Evolutionary conservation across 202 grass and related monocot genomes (phyloP).

Genomic region (Schoenoplectus tabernaemontani): DNA sequence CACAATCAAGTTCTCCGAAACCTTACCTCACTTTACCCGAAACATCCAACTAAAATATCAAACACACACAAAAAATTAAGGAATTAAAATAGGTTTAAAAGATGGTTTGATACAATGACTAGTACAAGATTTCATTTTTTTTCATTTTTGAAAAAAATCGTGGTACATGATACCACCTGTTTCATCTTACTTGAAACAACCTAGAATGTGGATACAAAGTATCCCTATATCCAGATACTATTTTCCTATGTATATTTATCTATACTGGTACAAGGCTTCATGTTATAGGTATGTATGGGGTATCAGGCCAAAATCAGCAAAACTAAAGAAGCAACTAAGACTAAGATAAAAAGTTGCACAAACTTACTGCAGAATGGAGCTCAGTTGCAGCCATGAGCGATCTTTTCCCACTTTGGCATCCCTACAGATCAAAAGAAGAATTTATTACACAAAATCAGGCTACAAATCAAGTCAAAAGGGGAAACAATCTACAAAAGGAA

Average conservation of each 20-base stretch:
- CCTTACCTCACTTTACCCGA: neutral
- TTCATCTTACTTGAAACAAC: no score
- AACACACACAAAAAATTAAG: neutral
- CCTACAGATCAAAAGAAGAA: conserved; percentile 26
- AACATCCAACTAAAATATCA: neutral
- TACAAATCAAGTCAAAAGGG: neutral
- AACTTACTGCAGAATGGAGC: conserved; percentile 58
- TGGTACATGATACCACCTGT: no score
- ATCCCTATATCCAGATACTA: no score
- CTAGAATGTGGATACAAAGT: no score
- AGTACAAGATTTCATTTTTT: no score
- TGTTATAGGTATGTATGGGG: neutral
- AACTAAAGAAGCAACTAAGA: conserved; percentile 3
- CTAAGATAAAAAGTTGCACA: neutral
- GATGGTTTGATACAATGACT: neutral
- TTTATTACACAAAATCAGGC: neutral
- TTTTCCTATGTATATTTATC: no score
- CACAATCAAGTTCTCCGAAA: neutral
- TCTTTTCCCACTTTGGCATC: conserved; percentile 75
- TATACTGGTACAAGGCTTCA: neutral
- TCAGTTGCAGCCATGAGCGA: conserved; percentile 79
- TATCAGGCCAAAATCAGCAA: neutral
- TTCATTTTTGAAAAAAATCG: no score
- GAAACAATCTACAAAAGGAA: neutral
- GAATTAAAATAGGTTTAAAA: neutral